These are phyloP conservation scores for Salix suchowensis DNA, from an alignment of 345 rosid species.

Conservation along the genomic window DNA sequence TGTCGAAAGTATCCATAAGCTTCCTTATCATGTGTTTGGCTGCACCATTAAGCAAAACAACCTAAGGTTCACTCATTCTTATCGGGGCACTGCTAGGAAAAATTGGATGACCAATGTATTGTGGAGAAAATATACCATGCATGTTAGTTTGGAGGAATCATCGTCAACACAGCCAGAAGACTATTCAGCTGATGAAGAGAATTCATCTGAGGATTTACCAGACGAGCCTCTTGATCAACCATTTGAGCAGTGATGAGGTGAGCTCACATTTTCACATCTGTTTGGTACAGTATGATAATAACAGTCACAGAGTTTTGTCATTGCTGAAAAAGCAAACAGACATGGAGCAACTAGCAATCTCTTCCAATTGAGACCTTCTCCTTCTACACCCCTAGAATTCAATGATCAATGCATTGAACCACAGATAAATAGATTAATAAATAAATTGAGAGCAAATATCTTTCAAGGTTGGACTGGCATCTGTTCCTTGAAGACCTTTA, in stretches of 20 bases:
- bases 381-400: neutral
- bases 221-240: constrained; percentile 42
- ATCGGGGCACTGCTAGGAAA: constrained; percentile 22
- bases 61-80: constrained; percentile 26
- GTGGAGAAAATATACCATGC: constrained; percentile 36
- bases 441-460: neutral
- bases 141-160: constrained; percentile 49
- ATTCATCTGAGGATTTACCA: constrained; percentile 32
- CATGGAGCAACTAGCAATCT: neutral
- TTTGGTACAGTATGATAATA: neutral
- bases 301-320: neutral
- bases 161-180: constrained; percentile 30
- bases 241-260: constrained; percentile 55
- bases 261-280: neutral
- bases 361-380: neutral
- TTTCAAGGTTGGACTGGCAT: neutral
- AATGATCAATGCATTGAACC: neutral
- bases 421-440: neutral
- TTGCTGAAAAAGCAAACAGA: neutral
- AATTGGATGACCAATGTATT: constrained; percentile 20
- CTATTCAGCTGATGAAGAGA: constrained; percentile 24
- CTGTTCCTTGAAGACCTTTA: neutral
- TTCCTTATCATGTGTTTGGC: constrained; percentile 10
- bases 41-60: constrained; percentile 12
- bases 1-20: constrained; percentile 19